Percentiles rank a stretch among this genome's conserved stretches.
These are phyloP conservation scores for Tylopilus sp. DNA, from an alignment of 1,284 basidiomycete species.

Conservation along the genomic window DNA sequence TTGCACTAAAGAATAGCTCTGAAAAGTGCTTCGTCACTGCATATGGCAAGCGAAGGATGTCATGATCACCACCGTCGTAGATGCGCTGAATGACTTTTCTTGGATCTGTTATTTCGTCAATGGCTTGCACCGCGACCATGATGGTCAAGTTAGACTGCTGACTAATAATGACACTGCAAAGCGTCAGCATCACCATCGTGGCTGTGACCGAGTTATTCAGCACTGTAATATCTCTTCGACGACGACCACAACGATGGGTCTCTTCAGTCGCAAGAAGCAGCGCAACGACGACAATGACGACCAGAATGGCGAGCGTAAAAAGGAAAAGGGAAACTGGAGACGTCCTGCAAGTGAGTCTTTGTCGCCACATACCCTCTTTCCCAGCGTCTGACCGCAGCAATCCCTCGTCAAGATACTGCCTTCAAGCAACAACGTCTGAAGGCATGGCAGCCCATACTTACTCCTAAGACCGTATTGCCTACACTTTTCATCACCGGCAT, in stretches of 20 bases:
- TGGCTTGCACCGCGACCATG: constrained; percentile 65
- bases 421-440: constrained; percentile 99
- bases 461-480: constrained; percentile 96
- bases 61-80: constrained; percentile 38
- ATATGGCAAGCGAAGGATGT: constrained; percentile 53
- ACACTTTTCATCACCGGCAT: constrained; percentile 96
- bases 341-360: constrained; percentile 85
- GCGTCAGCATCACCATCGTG: constrained; percentile 7
- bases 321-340: constrained; percentile 90
- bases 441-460: constrained; percentile 99
- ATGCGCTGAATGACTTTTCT: constrained; percentile 59
- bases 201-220: constrained; percentile 18
- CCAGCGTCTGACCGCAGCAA: constrained; percentile 31
- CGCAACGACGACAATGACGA: constrained; percentile 50
- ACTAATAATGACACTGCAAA: constrained; percentile 17
- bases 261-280: constrained; percentile 67
- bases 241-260: constrained; percentile 55
- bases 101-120: constrained; percentile 63
- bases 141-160: constrained; percentile 22
- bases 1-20: constrained; percentile 51
- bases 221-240: constrained; percentile 7
- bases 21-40: constrained; percentile 64
- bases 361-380: constrained; percentile 8
- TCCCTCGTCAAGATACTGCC: constrained; percentile 80
- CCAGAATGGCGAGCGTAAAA: constrained; percentile 62